These are phyloP conservation scores for Russula virescens DNA, from an alignment of 768 basidiomycete species.

Conservation along the genomic window DNA sequence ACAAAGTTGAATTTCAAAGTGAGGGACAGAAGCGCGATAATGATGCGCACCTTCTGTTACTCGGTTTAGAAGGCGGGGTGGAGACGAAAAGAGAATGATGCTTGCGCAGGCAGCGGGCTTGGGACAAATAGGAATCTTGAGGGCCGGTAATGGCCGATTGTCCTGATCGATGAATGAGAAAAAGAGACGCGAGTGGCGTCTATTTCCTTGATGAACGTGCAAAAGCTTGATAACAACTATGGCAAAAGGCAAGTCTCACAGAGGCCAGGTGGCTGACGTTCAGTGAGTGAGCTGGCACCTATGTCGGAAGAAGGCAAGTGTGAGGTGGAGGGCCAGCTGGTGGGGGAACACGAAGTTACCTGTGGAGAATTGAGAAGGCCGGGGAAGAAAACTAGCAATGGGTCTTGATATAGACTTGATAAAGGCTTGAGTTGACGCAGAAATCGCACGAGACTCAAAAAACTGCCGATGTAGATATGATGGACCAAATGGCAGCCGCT, in stretches of 20 bases:
- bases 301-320: neutral
- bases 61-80: conserved; percentile 1
- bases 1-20: conserved; percentile 21
- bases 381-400: neutral
- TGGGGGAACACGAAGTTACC: neutral
- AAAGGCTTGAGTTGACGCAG: conserved; percentile 1
- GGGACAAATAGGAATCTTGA: neutral
- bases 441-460: neutral
- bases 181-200: conserved; percentile 2
- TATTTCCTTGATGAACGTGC: neutral
- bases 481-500: neutral
- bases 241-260: conserved; percentile 6
- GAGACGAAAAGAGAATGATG: conserved; percentile 9
- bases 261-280: conserved; percentile 21
- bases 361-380: neutral
- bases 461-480: neutral
- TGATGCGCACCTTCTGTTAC: conserved; percentile 16
- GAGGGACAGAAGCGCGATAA: conserved; percentile 7
- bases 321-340: neutral
- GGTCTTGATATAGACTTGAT: conserved; percentile 18
- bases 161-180: conserved; percentile 4
- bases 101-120: neutral
- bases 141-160: conserved; percentile 5
- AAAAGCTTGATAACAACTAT: conserved; percentile 9
- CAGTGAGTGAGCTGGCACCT: conserved; percentile 13